Base-by-base conservation (phyloP, 495 filamentous ascomycete genomes). In the Talaromyces ruber region DNA sequence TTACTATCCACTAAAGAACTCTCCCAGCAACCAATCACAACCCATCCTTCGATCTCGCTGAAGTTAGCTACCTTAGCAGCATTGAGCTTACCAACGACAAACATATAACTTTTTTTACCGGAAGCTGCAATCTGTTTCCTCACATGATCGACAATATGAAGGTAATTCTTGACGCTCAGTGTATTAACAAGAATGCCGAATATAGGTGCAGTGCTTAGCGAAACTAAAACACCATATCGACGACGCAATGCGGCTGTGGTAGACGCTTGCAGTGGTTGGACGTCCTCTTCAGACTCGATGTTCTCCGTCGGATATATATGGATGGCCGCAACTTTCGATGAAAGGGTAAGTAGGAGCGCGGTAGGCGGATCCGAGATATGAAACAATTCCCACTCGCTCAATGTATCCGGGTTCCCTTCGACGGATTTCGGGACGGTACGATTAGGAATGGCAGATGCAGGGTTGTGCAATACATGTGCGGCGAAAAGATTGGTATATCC, bases 1-100 rank as follows among this genome's bases (percentile, higher is more conserved):
- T 88, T 87, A 63, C 89, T 89, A 65, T 90, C 90, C 12, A 98
- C 84, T 52, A 98, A 76, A 62, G 88, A 88, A 68, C 93, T 96
- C 73, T 98, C 94, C 94, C 95, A 98, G 74, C 94, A 98, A 9
- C 95, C 95, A 47, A 98, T 88, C 1, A 97, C 93, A 0, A 98
- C 92, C 94, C 94, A 98, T 14, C 89, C 95, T 21, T 90, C 93
- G 11, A 98, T 82, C 73, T 98, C 94, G 59, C 86, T 83, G 72
- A 98, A 98, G 73, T 98, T 98, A 24, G 94, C 95, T 5, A 98
- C 79, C 72, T 98, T 98, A 61, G 92, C 92, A 1, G 92, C 89
- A 68, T 98, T 98, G 2, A 98, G 79, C 69, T 97, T 98, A 43
- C 94, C 94, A 4, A 98, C 95, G 2, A 98, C 95, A 57, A 98